Conservation (phyloP, 306 rosid genomes). For the Adenanthera pavonina region DNA sequence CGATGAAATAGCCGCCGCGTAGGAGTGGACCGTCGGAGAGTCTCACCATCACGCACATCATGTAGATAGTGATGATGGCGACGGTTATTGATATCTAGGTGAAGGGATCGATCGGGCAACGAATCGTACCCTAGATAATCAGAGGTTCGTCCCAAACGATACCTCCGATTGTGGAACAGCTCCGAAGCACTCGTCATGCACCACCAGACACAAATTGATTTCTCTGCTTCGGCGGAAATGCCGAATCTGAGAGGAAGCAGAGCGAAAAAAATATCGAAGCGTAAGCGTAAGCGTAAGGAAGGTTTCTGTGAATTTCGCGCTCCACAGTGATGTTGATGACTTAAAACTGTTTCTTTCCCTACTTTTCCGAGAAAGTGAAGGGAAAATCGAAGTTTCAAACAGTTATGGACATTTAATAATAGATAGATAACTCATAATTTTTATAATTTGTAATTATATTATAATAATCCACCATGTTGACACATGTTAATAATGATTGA, state of each 20-base stretch:
- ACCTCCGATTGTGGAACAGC: conserved; percentile 72
- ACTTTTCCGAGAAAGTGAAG: background rate
- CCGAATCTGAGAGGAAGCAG: background rate
- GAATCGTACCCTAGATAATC: conserved; percentile 51
- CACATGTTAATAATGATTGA: no score
- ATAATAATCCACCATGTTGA: no score
- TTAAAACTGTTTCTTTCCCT: background rate
- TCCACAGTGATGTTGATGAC: background rate
- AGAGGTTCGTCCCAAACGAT: conserved; percentile 68
- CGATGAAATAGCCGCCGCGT: conserved; percentile 54
- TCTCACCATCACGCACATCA: conserved; percentile 51
- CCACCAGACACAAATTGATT: conserved; percentile 7
- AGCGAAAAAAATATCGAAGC: background rate
- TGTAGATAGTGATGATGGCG: conserved; percentile 46
- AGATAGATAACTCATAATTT: no score
- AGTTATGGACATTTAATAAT: no score
- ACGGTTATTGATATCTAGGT: conserved; percentile 10
- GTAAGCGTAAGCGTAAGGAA: background rate
- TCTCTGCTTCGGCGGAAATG: background rate
- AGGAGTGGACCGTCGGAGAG: conserved; percentile 54
- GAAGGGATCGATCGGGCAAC: conserved; percentile 28
- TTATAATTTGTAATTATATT: no score
- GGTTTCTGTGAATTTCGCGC: background rate
- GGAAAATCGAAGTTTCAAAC: background rate
- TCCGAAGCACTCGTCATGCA: conserved; percentile 98